Evolutionary conservation across 441 rosid species (phyloP).

Genomic region (Gossypium aridum): DNA sequence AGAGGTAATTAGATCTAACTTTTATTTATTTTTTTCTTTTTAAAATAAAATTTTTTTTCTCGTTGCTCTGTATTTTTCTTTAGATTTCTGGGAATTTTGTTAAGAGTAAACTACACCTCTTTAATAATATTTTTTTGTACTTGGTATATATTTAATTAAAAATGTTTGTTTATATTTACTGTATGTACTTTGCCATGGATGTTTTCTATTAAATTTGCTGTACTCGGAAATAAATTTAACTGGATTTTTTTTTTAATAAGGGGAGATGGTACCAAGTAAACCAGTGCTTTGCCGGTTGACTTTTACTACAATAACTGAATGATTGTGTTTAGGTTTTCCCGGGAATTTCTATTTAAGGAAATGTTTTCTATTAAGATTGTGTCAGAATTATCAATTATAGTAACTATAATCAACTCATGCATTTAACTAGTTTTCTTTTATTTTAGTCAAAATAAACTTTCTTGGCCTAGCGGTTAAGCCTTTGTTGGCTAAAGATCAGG

Average conservation of each 20-base stretch:
- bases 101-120: background rate
- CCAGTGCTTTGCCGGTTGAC: background rate
- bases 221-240: too few species aligned
- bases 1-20: conserved; percentile 44
- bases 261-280: background rate
- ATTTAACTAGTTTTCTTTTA: background rate
- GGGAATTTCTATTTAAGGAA: background rate
- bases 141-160: background rate
- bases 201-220: too few species aligned
- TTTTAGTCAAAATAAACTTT: background rate
- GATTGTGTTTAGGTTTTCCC: background rate
- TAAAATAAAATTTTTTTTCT: background rate
- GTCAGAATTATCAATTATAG: background rate
- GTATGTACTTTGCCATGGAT: too few species aligned
- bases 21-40: background rate
- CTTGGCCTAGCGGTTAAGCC: background rate
- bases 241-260: too few species aligned
- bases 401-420: background rate
- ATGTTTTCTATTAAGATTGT: background rate
- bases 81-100: background rate
- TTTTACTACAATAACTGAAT: background rate
- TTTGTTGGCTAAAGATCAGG: background rate
- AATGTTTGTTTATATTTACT: too few species aligned
- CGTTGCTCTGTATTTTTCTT: background rate
- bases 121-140: background rate